phyloP scores from a whole-genome alignment of 331 rosid species.

The Phaseolus coccineus region DNA sequence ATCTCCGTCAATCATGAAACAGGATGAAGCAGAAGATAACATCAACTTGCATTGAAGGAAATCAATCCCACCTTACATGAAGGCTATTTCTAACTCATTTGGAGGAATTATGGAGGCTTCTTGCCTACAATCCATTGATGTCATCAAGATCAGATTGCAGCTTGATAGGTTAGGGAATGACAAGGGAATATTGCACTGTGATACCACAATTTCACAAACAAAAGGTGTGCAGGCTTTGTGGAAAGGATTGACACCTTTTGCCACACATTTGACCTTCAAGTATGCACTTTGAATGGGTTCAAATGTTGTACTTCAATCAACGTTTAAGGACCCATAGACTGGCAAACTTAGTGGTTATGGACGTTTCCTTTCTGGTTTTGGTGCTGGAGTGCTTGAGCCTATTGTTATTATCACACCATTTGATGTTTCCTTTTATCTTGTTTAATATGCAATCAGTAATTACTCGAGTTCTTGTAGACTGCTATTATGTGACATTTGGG shows the following conservation, averaged over 20 bases:
- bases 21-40: constrained; percentile 46
- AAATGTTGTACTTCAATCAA: constrained; percentile 78
- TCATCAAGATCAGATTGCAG: constrained; percentile 94
- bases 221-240: constrained; percentile 94
- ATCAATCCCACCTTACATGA: constrained; percentile 81
- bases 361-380: constrained; percentile 87
- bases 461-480: background rate
- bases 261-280: constrained; percentile 91
- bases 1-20: constrained; percentile 43
- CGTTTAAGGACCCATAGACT: constrained; percentile 78
- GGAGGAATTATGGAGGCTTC: constrained; percentile 93
- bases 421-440: constrained; percentile 62
- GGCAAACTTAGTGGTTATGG: constrained; percentile 80
- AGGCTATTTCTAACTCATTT: constrained; percentile 83
- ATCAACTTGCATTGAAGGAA: constrained; percentile 44
- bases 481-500: background rate
- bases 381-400: constrained; percentile 98
- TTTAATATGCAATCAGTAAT: constrained; percentile 6
- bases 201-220: constrained; percentile 66
- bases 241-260: constrained; percentile 98
- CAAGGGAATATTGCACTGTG: constrained; percentile 90
- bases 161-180: constrained; percentile 84
- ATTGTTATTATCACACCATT: constrained; percentile 89
- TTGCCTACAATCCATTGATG: constrained; percentile 96
- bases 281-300: constrained; percentile 97